Evolutionary conservation across 108 stramenopile species (phyloP), one percentile per base, ranked within the genome.

Genomic region (Skeletonema menzelii): DNA sequence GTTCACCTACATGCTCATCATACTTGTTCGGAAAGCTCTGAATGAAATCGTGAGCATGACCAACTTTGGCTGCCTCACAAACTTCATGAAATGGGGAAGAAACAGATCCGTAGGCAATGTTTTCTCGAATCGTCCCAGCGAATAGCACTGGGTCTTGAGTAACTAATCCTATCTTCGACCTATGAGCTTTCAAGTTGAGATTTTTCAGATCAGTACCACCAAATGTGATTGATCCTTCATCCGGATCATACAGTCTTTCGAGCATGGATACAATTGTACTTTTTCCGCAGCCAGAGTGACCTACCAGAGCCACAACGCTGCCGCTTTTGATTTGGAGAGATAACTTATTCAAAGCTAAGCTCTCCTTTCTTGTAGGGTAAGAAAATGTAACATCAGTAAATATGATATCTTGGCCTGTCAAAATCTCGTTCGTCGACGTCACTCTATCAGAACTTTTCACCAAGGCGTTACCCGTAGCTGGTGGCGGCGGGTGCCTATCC

Each of bases 11-110:
- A 22, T 85, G 67, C 8, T 97, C 97, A 22, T 98, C 85, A 76
- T 95, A 99, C 31, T 88, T 89, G 58, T 95, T 81, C 0, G 90
- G 91, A 46, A 97, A 87, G 6, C 63, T 34, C 10, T 60, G 56
- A 53, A 98, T 89, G 64, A 98, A 98, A 19, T 56, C 69, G 70
- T 97, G 88, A 2, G 99, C 99, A 70, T 98, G 95, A 27, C 98
- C 98, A 20, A 83, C 63, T 69, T 85, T 86, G 4, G 98, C 96
- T 5, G 97, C 98, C 44, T 83, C 72, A n/a, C 87, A 65, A 5
- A 96, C 82, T 30, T 93, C 86, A 49, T 93, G 90, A 12, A 66
- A 72, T 37, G 90, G 81, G 8, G 85, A 86, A 14, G 57, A 65
- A 28, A 73, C 69, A 26, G 57, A 64, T 22, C 98, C 99, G 63